These are phyloP conservation scores for Populus pruinosa DNA, from an alignment of 345 rosid species.

Conservation along the genomic window DNA sequence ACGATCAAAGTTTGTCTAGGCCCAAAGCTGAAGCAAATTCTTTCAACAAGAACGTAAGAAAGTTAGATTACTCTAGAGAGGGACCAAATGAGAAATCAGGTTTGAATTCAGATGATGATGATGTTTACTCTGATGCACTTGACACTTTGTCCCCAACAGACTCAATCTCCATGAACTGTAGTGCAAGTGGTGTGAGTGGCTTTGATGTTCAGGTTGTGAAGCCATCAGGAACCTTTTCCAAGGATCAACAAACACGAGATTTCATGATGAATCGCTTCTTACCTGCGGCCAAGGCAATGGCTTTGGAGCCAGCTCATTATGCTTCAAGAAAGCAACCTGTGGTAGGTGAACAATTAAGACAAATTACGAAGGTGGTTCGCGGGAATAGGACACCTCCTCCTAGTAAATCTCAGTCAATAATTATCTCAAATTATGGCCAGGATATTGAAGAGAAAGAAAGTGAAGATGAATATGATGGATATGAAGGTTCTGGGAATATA, in stretches of 20 bases:
- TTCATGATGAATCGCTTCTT: conserved; percentile 91
- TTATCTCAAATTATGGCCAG: conserved; percentile 32
- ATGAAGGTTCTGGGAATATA: conserved; percentile 33
- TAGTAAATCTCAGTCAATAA: conserved; percentile 23
- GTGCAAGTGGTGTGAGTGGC: conserved; percentile 59
- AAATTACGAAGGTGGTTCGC: conserved; percentile 33
- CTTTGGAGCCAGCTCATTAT: conserved; percentile 62
- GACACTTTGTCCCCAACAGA: conserved; percentile 50
- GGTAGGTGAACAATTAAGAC: conserved; percentile 47
- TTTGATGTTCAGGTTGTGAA: conserved; percentile 36
- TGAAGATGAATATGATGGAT: conserved; percentile 41
- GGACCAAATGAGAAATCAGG: conserved; percentile 19
- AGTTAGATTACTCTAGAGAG: conserved; percentile 26
- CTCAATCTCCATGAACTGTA: conserved; percentile 55
- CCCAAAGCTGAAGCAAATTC: conserved; percentile 6
- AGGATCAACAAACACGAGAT: conserved; percentile 58
- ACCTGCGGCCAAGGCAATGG: conserved; percentile 97
- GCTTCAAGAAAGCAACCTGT: conserved; percentile 52
- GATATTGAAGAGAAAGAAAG: conserved; percentile 42
- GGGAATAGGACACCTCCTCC: conserved; percentile 31
- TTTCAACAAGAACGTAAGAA: conserved; percentile 7
- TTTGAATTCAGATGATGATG: conserved; percentile 34
- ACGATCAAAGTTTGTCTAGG: conserved; percentile 9
- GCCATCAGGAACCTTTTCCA: conserved; percentile 45
- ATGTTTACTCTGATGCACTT: conserved; percentile 71